Percentiles rank a stretch among this genome's conserved stretches.
These are phyloP conservation scores for Mallotus japonicus DNA, from an alignment of 441 rosid genomes.

Conservation along the genomic window DNA sequence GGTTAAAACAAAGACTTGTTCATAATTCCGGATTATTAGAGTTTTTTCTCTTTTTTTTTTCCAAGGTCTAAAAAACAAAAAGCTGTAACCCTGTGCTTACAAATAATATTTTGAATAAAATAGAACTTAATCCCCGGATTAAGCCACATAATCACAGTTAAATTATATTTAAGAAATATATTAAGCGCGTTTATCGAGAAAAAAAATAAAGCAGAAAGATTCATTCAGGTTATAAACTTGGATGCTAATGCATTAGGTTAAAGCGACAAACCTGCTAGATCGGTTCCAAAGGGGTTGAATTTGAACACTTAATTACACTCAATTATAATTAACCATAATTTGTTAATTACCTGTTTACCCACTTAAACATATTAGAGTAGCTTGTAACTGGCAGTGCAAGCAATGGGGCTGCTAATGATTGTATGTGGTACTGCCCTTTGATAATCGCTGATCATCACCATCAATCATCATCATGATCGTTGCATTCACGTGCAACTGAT, in stretches of 20 bases:
- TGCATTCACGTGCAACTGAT: slow-evolving; percentile 25
- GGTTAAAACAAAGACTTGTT: too few species aligned
- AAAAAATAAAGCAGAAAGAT: too few species aligned
- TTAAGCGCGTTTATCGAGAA: too few species aligned
- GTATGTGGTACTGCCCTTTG: slow-evolving; percentile 21
- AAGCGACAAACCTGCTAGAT: slow-evolving; percentile 51
- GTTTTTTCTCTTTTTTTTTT: too few species aligned
- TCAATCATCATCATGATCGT: slow-evolving; percentile 6
- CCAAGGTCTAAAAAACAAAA: too few species aligned
- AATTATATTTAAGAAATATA: too few species aligned
- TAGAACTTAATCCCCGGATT: too few species aligned
- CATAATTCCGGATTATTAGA: too few species aligned
- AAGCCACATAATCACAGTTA: too few species aligned
- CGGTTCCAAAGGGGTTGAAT: slow-evolving; percentile 47
- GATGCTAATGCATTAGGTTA: slow-evolving; percentile 36
- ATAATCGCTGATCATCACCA: slow-evolving; percentile 26
- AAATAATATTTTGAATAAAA: too few species aligned
- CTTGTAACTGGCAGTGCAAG: slow-evolving; percentile 20
- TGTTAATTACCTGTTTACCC: slow-evolving; percentile 29
- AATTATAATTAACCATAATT: slow-evolving; percentile 19
- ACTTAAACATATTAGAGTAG: neutral
- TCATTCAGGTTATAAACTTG: slow-evolving; percentile 22
- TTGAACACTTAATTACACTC: slow-evolving; percentile 27
- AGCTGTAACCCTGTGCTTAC: too few species aligned
- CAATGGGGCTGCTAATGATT: slow-evolving; percentile 23